Base-by-base conservation (phyloP, 306 rosid species). In the Calophaca sinica region DNA sequence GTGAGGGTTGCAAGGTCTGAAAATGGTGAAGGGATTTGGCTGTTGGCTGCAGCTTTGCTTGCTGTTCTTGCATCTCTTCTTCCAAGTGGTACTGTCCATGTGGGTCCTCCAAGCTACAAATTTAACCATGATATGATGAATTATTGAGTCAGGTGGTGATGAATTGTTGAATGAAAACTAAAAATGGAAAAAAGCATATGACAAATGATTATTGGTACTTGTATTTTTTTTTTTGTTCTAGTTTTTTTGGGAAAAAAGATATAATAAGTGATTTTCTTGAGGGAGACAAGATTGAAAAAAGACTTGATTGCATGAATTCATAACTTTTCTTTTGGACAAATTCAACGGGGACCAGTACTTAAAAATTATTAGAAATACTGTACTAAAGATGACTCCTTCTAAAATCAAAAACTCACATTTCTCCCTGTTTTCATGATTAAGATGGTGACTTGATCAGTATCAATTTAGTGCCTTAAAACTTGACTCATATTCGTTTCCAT, bases 1-100 rank as follows among this genome's bases (percentile, higher is more conserved):
- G 15, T 84, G 8, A 94, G 92, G 0, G 91, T 73, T 2, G 85
- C 0, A 1, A 94, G 91, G 81, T 77, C 61, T 0, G 87, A 82
- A 65, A 9, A 55, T 0, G 94, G 97, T 0, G 81, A 55, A 0
- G 98, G 96, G 15, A 91, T 82, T 26, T 89, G 63, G 74, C 1
- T 78, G 81, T 89, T 88, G 41, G 98, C 88, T 6, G 33, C 86
- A 46, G 79, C 86, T 29, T 83, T 83, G 80, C 88, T 94, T 26
- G 94, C 94, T 7, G 94, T 94, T 58, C 81, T 87, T 53, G 96
- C 85, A 36, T 91, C 98, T 72, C 90, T 87, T 46, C 96, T 76
- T 4, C 97, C 97, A 0, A 91, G 84, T 0, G 85, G 73, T 2
- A 91, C 94, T 2, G 9, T 5, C 96, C 96, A 91, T 20, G 82